A percentile compares a stretch with the other conserved stretches of the same genome.
These are phyloP conservation scores for Chamaecrista fasciculata DNA, from an alignment of 306 rosid genomes.

Conservation along the genomic window DNA sequence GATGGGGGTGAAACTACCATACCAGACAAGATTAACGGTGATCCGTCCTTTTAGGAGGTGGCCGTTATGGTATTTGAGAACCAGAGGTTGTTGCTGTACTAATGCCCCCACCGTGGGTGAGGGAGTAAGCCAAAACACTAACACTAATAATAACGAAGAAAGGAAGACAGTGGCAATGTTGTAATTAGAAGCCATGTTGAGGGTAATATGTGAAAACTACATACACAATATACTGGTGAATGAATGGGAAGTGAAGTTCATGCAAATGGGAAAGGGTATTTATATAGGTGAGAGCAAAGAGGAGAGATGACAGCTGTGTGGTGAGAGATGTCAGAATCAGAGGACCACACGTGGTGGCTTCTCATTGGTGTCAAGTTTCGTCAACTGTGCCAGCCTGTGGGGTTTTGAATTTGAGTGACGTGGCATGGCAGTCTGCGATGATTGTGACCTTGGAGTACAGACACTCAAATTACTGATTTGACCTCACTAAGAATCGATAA, in stretches of 20 bases:
- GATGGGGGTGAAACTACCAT: slow-evolving; percentile 66
- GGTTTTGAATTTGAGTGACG: not conserved
- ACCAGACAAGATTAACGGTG: slow-evolving; percentile 84
- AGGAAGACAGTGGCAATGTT: slow-evolving; percentile 22
- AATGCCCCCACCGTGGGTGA: slow-evolving; percentile 37
- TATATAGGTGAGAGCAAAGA: slow-evolving; percentile 31
- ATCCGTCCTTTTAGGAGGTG: slow-evolving; percentile 72
- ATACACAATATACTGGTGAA: too few relatives aligned
- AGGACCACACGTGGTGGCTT: not conserved
- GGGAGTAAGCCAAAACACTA: not conserved
- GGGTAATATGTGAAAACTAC: not conserved
- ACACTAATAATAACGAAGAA: slow-evolving; percentile 18
- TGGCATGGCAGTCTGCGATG: slow-evolving; percentile 45
- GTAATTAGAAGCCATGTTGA: slow-evolving; percentile 36
- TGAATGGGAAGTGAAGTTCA: too few relatives aligned
- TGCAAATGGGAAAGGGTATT: not conserved
- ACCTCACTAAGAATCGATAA: not conserved
- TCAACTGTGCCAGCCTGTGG: slow-evolving; percentile 46
- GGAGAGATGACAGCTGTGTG: slow-evolving; percentile 48
- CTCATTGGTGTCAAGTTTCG: not conserved
- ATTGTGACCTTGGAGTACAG: slow-evolving; percentile 15
- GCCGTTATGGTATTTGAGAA: slow-evolving; percentile 82
- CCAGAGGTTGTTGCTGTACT: slow-evolving; percentile 67
- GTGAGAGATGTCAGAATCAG: slow-evolving; percentile 27
- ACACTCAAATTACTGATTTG: slow-evolving; percentile 20